Evolutionary conservation across 2,329 filamentous ascomycete species (phyloP).

Genomic region (Phyllosticta citribraziliensis): DNA sequence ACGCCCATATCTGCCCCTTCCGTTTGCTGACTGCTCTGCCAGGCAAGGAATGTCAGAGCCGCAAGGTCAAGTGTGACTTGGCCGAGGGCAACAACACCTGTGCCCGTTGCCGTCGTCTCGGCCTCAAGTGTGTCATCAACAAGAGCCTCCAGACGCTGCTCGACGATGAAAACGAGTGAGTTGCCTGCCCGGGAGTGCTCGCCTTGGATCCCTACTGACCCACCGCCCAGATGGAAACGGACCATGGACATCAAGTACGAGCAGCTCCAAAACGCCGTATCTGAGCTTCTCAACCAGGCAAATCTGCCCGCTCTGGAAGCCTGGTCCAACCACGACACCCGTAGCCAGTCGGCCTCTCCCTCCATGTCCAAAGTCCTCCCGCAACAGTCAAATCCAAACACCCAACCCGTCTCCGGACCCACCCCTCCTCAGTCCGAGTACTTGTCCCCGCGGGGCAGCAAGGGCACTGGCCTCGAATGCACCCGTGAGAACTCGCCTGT

Average conservation of each 20-base stretch:
- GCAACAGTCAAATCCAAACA: background rate
- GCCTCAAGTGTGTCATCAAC: conserved; percentile 78
- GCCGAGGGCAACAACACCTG: conserved; percentile 24
- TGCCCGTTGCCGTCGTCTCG: conserved; percentile 24
- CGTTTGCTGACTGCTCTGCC: background rate
- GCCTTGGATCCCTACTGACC: background rate
- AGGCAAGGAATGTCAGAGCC: conserved; percentile 26
- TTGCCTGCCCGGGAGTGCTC: background rate
- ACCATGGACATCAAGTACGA: conserved; percentile 19
- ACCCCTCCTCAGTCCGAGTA: conserved; percentile 19
- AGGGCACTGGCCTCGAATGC: conserved; percentile 24
- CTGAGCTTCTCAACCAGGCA: conserved; percentile 19
- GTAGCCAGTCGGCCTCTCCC: conserved; percentile 12
- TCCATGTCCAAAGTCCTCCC: conserved; percentile 11
- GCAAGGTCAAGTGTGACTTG: conserved; percentile 27
- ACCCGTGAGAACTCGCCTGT: conserved; percentile 24
- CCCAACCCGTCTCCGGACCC: conserved; percentile 13
- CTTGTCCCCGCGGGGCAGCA: conserved; percentile 17
- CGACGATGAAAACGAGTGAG: conserved; percentile 24
- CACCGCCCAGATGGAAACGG: conserved; percentile 21
- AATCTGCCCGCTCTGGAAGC: conserved; percentile 18
- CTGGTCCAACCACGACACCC: conserved; percentile 10
- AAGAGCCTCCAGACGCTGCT: conserved; percentile 24
- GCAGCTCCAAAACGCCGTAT: conserved; percentile 20
- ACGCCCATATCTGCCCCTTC: background rate